Evolutionary conservation across 148 eudicot species (phyloP).

Genomic region (Limonium bicolor): DNA sequence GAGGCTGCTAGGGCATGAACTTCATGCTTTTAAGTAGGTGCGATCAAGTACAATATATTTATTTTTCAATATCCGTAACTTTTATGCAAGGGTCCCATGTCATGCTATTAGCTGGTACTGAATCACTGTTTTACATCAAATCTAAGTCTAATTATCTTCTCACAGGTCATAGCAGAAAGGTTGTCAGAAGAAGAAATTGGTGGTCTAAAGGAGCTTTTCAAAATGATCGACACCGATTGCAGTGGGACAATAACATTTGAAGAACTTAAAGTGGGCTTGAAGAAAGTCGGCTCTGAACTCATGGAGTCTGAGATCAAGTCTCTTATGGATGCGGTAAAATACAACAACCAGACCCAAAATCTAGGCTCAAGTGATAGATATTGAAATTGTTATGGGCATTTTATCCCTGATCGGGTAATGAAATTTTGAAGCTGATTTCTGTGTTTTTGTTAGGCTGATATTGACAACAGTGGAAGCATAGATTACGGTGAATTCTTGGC

Average conservation of each 20-base stretch:
- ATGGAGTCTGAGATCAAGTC: conserved; percentile 9
- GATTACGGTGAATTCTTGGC: conserved; percentile 13
- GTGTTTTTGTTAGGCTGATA: conserved; percentile 7
- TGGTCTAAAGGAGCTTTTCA: conserved; percentile 11
- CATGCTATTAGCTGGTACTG: too few species aligned
- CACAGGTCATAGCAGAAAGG: conserved; percentile 11
- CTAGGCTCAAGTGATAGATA: too few species aligned
- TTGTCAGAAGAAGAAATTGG: conserved; percentile 13
- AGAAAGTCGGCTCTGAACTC: conserved; percentile 8
- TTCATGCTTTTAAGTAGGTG: too few species aligned
- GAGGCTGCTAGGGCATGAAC: too few species aligned
- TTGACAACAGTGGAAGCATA: conserved; percentile 9
- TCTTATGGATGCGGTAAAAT: conserved; percentile 10
- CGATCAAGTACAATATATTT: too few species aligned
- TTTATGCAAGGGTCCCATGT: too few species aligned
- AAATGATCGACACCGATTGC: conserved; percentile 11
- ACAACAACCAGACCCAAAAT: too few species aligned
- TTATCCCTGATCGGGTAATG: too few species aligned
- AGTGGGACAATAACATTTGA: conserved; percentile 14
- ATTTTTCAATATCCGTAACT: too few species aligned
- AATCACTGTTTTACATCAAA: too few species aligned
- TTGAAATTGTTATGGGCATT: too few species aligned
- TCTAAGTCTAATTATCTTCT: too few species aligned
- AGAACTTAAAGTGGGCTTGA: conserved; percentile 9
- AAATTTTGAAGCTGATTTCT: not conserved